Evolutionary conservation across 2,329 filamentous ascomycete species (phyloP), one percentile per base, ranked within the genome.

Genomic region (Claviceps arundinis): DNA sequence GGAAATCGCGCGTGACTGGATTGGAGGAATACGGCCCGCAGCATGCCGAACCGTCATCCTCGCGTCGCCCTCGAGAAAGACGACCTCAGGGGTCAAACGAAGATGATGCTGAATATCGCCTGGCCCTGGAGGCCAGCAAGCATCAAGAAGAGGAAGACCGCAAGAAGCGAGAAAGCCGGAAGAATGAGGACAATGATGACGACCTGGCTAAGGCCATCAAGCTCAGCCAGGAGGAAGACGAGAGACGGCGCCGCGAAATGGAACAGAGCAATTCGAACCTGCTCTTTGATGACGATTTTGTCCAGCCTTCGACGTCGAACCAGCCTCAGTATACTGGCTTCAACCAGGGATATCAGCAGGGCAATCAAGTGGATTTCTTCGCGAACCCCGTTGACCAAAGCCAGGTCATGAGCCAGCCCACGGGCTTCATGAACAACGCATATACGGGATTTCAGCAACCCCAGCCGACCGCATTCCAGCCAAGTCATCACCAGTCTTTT

Each of bases 301-400:
- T 74, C 24, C 80, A 84, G 62, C 60, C 64, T 3, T 57, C 61
- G 46, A 50, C 50, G 19, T 53, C 54, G 34, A 55, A 38, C 44
- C 85, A 89, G 60, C 79, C 86, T 38, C 88, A 90, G 69, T 81
- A 80, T 42, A 97, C 90, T 14, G 91, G 89, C 38, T 89, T 89
- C 73, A 97, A 96, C 68, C 90, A 95, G 70, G 91, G 91, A 47
- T 98, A 98, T 64, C 90, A 97, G 72, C 93, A 98, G 70, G 91
- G 95, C 65, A 86, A 86, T 53, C 88, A 89, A 13, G 93, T 98
- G 17, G 93, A 98, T 69, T 97, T 94, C 81, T 93, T 94, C 61
- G 93, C 91, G 54, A 98, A 98, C 67, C 89, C 90, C 13, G 85
- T 97, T 62, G 87, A 91, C 54, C 83, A 65, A 51, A 81, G 72